Base-by-base conservation (phyloP, 2,329 filamentous ascomycete genomes). In the Clonostachys solani region DNA sequence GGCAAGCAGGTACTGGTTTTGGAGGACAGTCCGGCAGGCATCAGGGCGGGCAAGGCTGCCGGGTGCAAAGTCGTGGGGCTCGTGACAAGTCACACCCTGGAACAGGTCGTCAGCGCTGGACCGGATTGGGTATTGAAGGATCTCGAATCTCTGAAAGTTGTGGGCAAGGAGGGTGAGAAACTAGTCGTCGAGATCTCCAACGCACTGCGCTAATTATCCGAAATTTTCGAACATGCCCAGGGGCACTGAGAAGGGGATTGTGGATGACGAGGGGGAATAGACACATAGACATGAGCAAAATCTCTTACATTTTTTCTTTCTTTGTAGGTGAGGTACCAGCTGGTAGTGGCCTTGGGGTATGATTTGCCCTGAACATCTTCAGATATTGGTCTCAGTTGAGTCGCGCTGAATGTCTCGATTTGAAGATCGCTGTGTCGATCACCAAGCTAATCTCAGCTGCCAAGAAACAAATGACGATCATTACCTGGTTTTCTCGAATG, bases 71-170 rank as follows among this genome's bases (percentile, higher is more conserved):
- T 96, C 12, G 69, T 95, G 42, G 92, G 84, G n/a, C 70, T 96
- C 46, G 81, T 87, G 47, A 96, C 91, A 46, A 95, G 89, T 60
- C 92, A 96, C 69, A 82, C 79, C 23, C 72, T 85, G 42, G 81
- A 83, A 56, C 81, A 92, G 69, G 77, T 95, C 44, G 69, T 76
- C 50, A 80, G 78, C 42, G 89, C 90, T 5, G 85, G 81, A n/a
- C 89, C 92, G 41, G 90, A 96, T 71, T 95, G 88, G 84, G 83
- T 96, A 45, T 85, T 96, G 48, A 74, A 76, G 65, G 89, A 96
- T 67, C 74, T 96, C 69, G 73, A 77, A 48, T 91, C 87, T 54
- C 81, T 95, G 52, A 80, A 68, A 56, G 70, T 95, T 57, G 69
- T 81, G 50, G 73, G 77, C 45, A 69, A 68, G 54, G 71, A 75